phyloP scores from a whole-genome alignment of 768 basidiomycete species.

The Leccinellum rugosiceps region DNA sequence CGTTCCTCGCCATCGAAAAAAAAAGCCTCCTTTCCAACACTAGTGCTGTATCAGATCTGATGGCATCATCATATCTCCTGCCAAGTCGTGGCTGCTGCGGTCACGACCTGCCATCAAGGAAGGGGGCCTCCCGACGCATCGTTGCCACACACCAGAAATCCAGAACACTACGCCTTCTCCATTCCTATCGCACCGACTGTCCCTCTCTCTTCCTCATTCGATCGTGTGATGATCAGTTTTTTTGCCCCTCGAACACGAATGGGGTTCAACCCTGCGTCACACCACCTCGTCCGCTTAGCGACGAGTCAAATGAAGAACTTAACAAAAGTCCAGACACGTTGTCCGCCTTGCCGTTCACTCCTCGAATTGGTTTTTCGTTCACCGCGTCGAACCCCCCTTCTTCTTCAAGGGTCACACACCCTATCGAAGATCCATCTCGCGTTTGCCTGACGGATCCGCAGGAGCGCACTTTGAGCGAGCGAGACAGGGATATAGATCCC shows the following conservation, averaged over 20 bases:
- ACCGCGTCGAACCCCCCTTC: neutral
- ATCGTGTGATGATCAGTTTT: conserved; percentile 8
- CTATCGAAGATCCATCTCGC: neutral
- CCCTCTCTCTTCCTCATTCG: neutral
- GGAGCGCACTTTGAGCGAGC: conserved; percentile 12
- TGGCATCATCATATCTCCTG: neutral
- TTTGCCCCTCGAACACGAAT: neutral
- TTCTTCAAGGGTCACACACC: conserved; percentile 6
- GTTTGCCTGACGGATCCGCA: neutral
- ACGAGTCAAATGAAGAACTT: conserved; percentile 8
- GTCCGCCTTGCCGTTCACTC: neutral
- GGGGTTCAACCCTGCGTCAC: neutral
- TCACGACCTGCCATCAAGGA: neutral
- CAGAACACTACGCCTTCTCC: neutral
- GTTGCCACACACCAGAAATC: neutral
- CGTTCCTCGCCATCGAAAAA: conserved; percentile 10
- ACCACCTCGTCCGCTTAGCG: neutral
- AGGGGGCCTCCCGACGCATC: neutral
- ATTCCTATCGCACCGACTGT: neutral
- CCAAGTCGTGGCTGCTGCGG: neutral
- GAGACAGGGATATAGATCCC: neutral
- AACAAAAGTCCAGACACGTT: conserved; percentile 14
- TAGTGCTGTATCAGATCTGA: conserved; percentile 4
- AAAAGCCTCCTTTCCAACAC: neutral
- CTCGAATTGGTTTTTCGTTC: neutral